These are phyloP conservation scores for Kwoniella dejecticola DNA, from an alignment of 768 basidiomycete genomes.

Conservation along the genomic window DNA sequence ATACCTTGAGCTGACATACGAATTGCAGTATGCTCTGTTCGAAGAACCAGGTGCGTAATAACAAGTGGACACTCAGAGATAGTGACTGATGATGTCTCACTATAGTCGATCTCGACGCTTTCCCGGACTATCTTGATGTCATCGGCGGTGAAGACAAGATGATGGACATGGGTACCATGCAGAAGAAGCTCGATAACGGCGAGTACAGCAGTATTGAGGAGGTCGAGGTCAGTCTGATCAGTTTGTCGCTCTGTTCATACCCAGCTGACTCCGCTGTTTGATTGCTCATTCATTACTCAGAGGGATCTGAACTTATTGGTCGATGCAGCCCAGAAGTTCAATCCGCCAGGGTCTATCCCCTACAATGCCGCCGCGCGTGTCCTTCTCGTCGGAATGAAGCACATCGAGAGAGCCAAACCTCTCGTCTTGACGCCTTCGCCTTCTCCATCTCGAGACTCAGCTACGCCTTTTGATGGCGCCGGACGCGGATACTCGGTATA, in stretches of 20 bases:
- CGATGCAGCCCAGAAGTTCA: conserved; percentile 49
- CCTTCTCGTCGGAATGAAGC: conserved; percentile 42
- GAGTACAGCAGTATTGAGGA: conserved; percentile 48
- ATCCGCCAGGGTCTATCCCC: conserved; percentile 47
- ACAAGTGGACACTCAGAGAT: neutral
- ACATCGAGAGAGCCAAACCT: conserved; percentile 39
- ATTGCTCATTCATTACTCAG: conserved; percentile 12
- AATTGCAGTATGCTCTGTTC: conserved; percentile 48
- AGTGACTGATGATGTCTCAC: neutral
- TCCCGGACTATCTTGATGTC: conserved; percentile 51
- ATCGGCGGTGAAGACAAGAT: conserved; percentile 55
- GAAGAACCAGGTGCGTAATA: conserved; percentile 35
- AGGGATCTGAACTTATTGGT: conserved; percentile 44
- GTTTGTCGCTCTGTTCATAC: too few species aligned
- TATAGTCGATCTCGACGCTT: conserved; percentile 39
- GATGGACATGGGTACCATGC: conserved; percentile 56
- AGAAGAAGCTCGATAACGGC: conserved; percentile 45
- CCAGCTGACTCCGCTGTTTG: too few species aligned
- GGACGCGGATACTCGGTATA: conserved; percentile 19
- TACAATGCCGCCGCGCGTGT: conserved; percentile 41
- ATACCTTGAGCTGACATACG: too few species aligned
- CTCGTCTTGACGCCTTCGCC: conserved; percentile 50
- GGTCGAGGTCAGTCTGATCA: conserved; percentile 38
- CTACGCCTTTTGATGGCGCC: conserved; percentile 25
- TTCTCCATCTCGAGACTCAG: conserved; percentile 38